These are phyloP conservation scores for Gaillardinia entomophila DNA, from an alignment of 805 yeast genomes.

Conservation along the genomic window DNA sequence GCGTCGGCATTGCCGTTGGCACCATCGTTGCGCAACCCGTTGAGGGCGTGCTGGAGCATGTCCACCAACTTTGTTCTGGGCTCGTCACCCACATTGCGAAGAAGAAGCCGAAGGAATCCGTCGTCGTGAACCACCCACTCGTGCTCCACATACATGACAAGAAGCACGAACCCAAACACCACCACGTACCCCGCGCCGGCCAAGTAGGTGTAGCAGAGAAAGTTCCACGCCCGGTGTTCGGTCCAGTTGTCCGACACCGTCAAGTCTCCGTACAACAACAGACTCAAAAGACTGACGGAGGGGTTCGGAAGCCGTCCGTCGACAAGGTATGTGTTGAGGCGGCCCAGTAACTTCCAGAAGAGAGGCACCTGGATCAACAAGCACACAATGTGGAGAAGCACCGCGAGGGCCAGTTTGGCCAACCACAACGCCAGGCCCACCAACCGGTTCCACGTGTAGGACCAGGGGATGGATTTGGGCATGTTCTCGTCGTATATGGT, in stretches of 20 bases:
- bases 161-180: slow-evolving; percentile 33
- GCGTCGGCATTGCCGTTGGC: slow-evolving; percentile 15
- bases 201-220: slow-evolving; percentile 27
- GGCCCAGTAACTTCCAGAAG: slow-evolving; percentile 49
- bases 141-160: slow-evolving; percentile 52
- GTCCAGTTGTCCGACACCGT: neutral
- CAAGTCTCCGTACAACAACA: slow-evolving; percentile 36
- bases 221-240: slow-evolving; percentile 9
- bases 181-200: slow-evolving; percentile 36
- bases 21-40: slow-evolving; percentile 18
- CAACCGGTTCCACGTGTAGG: slow-evolving; percentile 39
- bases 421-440: slow-evolving; percentile 9
- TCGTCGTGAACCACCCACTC: slow-evolving; percentile 71
- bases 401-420: slow-evolving; percentile 12
- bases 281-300: slow-evolving; percentile 19
- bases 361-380: slow-evolving; percentile 50
- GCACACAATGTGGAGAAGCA: slow-evolving; percentile 36
- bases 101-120: slow-evolving; percentile 55
- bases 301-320: slow-evolving; percentile 47
- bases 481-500: slow-evolving; percentile 60
- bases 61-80: slow-evolving; percentile 37
- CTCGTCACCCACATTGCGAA: slow-evolving; percentile 55
- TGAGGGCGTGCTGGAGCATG: slow-evolving; percentile 26
- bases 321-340: slow-evolving; percentile 49
- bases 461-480: slow-evolving; percentile 59